Conservation (phyloP, 495 filamentous ascomycete species). For the Aspergillus cristatus region DNA sequence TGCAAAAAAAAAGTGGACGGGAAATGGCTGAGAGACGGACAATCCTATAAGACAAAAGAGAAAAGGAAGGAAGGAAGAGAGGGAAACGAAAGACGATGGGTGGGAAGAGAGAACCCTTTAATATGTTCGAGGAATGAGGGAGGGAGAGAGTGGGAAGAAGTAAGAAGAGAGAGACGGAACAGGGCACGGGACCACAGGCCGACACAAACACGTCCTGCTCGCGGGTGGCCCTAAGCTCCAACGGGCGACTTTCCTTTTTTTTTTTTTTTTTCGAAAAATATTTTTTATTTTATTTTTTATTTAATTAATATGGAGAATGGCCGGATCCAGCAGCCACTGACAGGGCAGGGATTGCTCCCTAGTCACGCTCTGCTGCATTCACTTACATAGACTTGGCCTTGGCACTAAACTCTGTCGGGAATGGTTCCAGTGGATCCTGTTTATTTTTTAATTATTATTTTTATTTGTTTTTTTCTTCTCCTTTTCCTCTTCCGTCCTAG, state of each 20-base stretch:
- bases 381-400: conserved; percentile 9
- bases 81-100: conserved; percentile 16
- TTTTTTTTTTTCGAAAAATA: conserved; percentile 14
- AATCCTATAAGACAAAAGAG: conserved; percentile 28
- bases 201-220: conserved; percentile 17
- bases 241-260: conserved; percentile 22
- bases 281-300: conserved; percentile 4
- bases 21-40: conserved; percentile 38
- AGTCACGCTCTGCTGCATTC: background rate
- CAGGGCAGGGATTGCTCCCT: conserved; percentile 7
- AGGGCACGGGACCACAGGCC: conserved; percentile 15
- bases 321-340: conserved; percentile 17
- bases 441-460: too few species aligned
- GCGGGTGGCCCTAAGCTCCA: conserved; percentile 19
- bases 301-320: conserved; percentile 3
- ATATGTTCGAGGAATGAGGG: conserved; percentile 13
- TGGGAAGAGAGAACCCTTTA: conserved; percentile 17
- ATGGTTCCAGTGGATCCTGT: too few species aligned
- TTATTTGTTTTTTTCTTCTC: conserved; percentile 8
- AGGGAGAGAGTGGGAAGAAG: conserved; percentile 14
- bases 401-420: too few species aligned
- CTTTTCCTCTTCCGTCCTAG: conserved; percentile 8
- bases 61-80: conserved; percentile 14
- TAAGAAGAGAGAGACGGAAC: conserved; percentile 8
- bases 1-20: conserved; percentile 24